Evolutionary conservation across 495 filamentous ascomycete species (phyloP), one percentile per base, ranked within the genome.

Genomic region (Neurospora sp.): DNA sequence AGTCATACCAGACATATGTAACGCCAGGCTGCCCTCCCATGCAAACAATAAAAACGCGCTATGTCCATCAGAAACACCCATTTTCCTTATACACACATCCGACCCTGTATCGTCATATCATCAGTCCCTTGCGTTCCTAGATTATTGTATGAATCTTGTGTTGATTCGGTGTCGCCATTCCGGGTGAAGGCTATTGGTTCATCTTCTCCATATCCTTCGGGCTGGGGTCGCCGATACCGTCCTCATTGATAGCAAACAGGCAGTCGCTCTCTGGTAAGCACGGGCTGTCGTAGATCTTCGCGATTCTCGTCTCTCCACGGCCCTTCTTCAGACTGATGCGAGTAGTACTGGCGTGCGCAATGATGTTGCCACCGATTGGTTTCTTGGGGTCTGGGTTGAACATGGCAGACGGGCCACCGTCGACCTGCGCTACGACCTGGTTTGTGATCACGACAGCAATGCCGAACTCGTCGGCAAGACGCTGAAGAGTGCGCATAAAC

Each of bases 371-470:
- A 71, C 96, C 96, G 82, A 99, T 98, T 1, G 96, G 96, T 79
- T 99, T 99, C 88, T 99, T 99, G 7, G 96, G 96, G 78, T 99
- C 96, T 0, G 96, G 96, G 76, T 99, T 99, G 85, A 97, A 99
- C 96, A 99, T 99, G 38, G 96, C 88, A 75, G 90, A 93, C 14
- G 94, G 93, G 1, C 96, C 96, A 71, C 96, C 96, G 81, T 99
- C 96, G 12, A 99, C 96, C 81, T 99, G 96, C 39, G 96, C 95
- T 41, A 99, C 96, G 39, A 99, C 96, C 79, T 99, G 96, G 80
- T 99, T 99, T 46, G 96, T 98, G 78, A 99, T 99, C 77, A 99
- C 94, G 8, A 99, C 96, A 0, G 96, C 96, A 80, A 99, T 97
- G 71, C 96, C 96, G 77, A 99, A 99, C 79, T 98, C 96, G 79